A percentile compares a stretch with the other conserved stretches of the same genome.
phyloP scores from a whole-genome alignment of 225 moss, liverwort and hornwort genomes.

The Physcomitrium patens region DNA sequence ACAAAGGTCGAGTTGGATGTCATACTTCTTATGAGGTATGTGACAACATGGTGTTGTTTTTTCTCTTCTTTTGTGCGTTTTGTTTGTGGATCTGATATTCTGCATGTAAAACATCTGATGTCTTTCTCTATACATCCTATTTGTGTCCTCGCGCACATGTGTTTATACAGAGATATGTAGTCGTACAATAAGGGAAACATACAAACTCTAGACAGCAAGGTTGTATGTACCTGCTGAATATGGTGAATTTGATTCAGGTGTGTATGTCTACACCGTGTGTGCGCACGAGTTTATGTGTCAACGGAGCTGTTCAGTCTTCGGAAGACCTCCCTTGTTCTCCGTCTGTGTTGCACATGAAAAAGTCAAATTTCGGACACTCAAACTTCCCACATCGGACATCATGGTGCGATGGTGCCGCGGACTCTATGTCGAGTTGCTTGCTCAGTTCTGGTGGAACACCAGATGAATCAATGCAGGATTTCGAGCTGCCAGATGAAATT shows the following conservation, averaged over 20 bases:
- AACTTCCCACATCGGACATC: constrained; percentile 23
- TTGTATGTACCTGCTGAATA: neutral
- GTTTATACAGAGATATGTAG: neutral
- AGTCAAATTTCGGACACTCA: neutral
- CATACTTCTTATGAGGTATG: constrained; percentile 29
- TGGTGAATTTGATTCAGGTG: constrained; percentile 30
- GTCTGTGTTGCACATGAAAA: neutral
- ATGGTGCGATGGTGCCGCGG: constrained; percentile 35
- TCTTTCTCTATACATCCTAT: too few species aligned
- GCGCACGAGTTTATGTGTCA: constrained; percentile 19
- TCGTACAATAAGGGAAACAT: neutral
- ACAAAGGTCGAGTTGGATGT: constrained; percentile 23
- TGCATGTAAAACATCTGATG: neutral
- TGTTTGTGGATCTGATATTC: neutral
- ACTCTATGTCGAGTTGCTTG: constrained; percentile 30
- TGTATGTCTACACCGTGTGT: constrained; percentile 2
- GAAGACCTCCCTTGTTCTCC: constrained; percentile 18
- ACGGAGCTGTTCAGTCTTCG: constrained; percentile 26
- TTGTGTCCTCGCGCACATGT: too few species aligned
- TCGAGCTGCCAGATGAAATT: constrained; percentile 12
- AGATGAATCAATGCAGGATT: neutral
- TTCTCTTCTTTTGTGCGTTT: neutral
- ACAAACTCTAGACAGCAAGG: neutral
- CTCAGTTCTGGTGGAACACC: constrained; percentile 11
- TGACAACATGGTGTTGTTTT: constrained; percentile 19